Percentiles rank a stretch among this genome's conserved stretches.
phyloP scores from a whole-genome alignment of 1,284 basidiomycete species.

The Sphaerobolus stellatus region DNA sequence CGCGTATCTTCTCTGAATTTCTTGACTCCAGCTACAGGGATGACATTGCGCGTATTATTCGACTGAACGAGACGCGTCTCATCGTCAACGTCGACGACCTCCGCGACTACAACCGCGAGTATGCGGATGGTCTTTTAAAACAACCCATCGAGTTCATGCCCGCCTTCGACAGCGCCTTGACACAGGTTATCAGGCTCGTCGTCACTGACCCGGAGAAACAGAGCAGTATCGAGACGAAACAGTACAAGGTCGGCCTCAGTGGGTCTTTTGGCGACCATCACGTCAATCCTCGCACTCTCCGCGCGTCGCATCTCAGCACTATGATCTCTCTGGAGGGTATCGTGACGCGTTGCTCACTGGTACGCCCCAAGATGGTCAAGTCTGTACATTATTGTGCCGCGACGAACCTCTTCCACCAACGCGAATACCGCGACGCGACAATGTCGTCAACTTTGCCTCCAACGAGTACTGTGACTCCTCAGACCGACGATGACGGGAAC shows the following conservation, averaged over 20 bases:
- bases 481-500: constrained; percentile 88
- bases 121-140: constrained; percentile 80
- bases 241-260: constrained; percentile 88
- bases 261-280: constrained; percentile 99
- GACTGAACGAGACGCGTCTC: constrained; percentile 82
- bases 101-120: constrained; percentile 88
- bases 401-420: constrained; percentile 81
- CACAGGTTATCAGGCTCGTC: constrained; percentile 66
- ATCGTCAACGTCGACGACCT: constrained; percentile 97
- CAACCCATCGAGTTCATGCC: constrained; percentile 89
- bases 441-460: constrained; percentile 84
- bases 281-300: constrained; percentile 91
- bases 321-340: constrained; percentile 99
- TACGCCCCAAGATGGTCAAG: constrained; percentile 97
- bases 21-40: constrained; percentile 89
- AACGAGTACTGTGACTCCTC: constrained; percentile 89
- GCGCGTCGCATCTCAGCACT: constrained; percentile 86
- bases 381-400: constrained; percentile 94
- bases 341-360: constrained; percentile 96
- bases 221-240: constrained; percentile 69
- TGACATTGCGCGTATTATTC: constrained; percentile 83
- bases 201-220: constrained; percentile 82
- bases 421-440: constrained; percentile 92
- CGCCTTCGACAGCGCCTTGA: constrained; percentile 87
- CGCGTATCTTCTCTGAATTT: constrained; percentile 85